Evolutionary conservation across 164 flowering plant genomes (phyloP).

Genomic region (Vitis rotundifolia): DNA sequence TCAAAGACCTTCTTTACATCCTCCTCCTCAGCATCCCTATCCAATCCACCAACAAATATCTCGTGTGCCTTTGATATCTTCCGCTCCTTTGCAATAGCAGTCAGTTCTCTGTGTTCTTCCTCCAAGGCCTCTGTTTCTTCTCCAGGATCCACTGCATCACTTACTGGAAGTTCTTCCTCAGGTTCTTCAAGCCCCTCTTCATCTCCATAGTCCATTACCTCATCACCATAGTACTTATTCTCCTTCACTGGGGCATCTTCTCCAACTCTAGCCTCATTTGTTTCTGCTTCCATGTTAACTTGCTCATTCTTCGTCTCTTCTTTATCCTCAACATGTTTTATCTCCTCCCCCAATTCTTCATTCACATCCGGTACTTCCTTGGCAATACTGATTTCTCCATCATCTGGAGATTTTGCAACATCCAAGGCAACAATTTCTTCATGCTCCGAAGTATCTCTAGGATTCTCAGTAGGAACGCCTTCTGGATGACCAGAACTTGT

Average conservation of each 20-base stretch:
- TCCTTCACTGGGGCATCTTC: constrained; percentile 16
- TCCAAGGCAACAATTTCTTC: constrained; percentile 8
- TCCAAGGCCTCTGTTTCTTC: constrained; percentile 45
- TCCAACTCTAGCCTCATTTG: constrained; percentile 14
- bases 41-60: constrained; percentile 79
- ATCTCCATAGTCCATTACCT: constrained; percentile 34
- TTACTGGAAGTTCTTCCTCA: constrained; percentile 52
- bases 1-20: constrained; percentile 69
- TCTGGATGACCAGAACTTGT: not conserved
- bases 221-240: constrained; percentile 25
- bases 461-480: not conserved
- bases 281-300: constrained; percentile 18
- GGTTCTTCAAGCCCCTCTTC: constrained; percentile 49
- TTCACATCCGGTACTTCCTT: constrained; percentile 12
- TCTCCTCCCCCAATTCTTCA: constrained; percentile 12
- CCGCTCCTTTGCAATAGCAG: constrained; percentile 54
- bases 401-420: constrained; percentile 8
- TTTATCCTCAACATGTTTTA: constrained; percentile 8
- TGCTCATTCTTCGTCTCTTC: constrained; percentile 13
- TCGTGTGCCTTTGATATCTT: constrained; percentile 65
- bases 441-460: not conserved
- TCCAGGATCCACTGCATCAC: constrained; percentile 33
- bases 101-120: constrained; percentile 48
- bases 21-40: constrained; percentile 64
- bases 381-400: constrained; percentile 2